Conservation (phyloP, 2,329 filamentous ascomycete species). For the Pseudopithomyces maydicus region DNA sequence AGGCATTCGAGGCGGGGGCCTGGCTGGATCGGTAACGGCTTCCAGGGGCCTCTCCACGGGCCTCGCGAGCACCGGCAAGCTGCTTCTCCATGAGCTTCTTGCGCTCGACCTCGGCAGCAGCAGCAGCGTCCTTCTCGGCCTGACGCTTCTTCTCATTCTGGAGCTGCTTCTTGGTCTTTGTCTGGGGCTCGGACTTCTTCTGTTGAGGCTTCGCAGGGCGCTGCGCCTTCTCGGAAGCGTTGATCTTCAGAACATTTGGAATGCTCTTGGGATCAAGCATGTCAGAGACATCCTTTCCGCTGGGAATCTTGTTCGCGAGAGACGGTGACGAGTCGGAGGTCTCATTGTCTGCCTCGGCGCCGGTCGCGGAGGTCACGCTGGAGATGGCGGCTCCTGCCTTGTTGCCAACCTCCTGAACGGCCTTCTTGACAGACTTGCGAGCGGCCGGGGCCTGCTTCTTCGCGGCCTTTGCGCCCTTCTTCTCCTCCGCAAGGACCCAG, state of each 20-base stretch:
- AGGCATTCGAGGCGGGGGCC: slow-evolving; percentile 58
- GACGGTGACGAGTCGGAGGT: slow-evolving; percentile 72
- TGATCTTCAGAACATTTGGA: slow-evolving; percentile 79
- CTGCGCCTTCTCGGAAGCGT: slow-evolving; percentile 63
- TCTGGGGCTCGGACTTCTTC: slow-evolving; percentile 58
- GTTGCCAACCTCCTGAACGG: slow-evolving; percentile 38
- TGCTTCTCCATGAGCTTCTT: slow-evolving; percentile 80
- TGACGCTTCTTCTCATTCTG: slow-evolving; percentile 91
- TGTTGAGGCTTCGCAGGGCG: slow-evolving; percentile 67
- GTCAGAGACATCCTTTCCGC: slow-evolving; percentile 76
- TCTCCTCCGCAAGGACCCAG: slow-evolving; percentile 31
- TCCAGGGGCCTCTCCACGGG: slow-evolving; percentile 81
- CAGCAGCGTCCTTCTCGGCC: slow-evolving; percentile 73
- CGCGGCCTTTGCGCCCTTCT: background rate
- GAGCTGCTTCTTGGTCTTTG: slow-evolving; percentile 92
- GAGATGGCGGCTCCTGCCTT: slow-evolving; percentile 40
- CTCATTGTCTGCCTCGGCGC: slow-evolving; percentile 81
- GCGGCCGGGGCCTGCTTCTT: slow-evolving; percentile 34
- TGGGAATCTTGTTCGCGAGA: slow-evolving; percentile 53
- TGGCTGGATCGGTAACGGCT: slow-evolving; percentile 67
- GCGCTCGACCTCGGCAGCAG: slow-evolving; percentile 79
- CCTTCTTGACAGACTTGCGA: slow-evolving; percentile 41
- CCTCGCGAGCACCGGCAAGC: slow-evolving; percentile 77
- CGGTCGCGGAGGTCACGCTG: slow-evolving; percentile 67
- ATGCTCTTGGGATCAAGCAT: slow-evolving; percentile 82